Evolutionary conservation across 2,329 filamentous ascomycete genomes (phyloP).

Genomic region (Harringtonia aguacate): DNA sequence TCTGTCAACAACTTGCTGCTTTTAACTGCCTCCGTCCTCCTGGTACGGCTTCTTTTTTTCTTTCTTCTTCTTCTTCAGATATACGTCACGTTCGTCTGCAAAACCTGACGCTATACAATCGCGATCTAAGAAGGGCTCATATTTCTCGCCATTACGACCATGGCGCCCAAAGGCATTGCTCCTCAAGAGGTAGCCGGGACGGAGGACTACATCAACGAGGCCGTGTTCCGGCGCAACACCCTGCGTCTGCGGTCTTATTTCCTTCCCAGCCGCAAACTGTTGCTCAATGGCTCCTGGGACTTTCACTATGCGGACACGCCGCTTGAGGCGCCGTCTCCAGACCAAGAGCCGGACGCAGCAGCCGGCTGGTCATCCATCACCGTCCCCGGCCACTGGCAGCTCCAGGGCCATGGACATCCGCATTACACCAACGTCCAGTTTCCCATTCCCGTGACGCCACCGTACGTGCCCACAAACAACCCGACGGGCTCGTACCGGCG

Average conservation of each 20-base stretch:
- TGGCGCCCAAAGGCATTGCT: too few relatives aligned
- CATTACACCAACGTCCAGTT: conserved; percentile 62
- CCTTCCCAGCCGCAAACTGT: conserved; percentile 35
- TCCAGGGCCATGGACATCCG: conserved; percentile 54
- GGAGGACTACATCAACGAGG: conserved; percentile 50
- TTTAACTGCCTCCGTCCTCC: too few relatives aligned
- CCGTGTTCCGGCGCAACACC: conserved; percentile 50
- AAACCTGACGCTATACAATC: too few relatives aligned
- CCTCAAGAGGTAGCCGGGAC: not conserved
- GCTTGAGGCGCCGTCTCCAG: conserved; percentile 29
- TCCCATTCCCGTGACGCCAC: conserved; percentile 57
- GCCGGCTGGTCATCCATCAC: too few relatives aligned
- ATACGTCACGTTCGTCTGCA: too few relatives aligned
- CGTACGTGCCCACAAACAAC: conserved; percentile 48
- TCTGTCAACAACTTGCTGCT: too few relatives aligned
- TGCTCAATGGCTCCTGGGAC: conserved; percentile 46
- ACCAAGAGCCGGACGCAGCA: too few relatives aligned
- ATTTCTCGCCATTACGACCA: too few relatives aligned
- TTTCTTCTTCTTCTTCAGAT: too few relatives aligned
- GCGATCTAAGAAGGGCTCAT: too few relatives aligned
- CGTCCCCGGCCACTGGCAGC: conserved; percentile 62
- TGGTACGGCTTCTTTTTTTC: too few relatives aligned
- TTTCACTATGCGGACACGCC: conserved; percentile 40
- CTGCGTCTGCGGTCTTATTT: conserved; percentile 47
- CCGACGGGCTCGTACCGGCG: conserved; percentile 49